Base-by-base conservation (phyloP, 75 land plant genomes). In the Ceratopteris richardii region DNA sequence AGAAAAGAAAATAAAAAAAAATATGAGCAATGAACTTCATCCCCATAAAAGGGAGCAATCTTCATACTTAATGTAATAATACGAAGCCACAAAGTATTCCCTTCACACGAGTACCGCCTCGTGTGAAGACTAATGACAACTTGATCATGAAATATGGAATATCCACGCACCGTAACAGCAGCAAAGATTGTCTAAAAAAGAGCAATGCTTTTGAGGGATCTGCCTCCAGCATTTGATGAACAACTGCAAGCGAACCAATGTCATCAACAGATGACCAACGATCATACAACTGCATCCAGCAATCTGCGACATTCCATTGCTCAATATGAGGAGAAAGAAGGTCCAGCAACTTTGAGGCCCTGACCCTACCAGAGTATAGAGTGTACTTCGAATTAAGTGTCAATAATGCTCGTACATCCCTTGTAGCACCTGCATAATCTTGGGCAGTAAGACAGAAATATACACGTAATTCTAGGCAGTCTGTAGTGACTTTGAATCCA, bases 231-330 rank as follows among this genome's bases (percentile, higher is more conserved):
- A 92, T 92, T 63, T 88, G 95, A 61, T 92, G 93, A 29, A 92
- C 88, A 19, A 92, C 96, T 61, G 95, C 84, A 21, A 92, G 75
- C 5, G 98, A 92, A 30, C 98, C 95, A 66, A 89, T 88, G 55
- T 92, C 98, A 74, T 92, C 98, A 41, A 92, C 98, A 19, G 89
- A 80, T 28, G 95, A 88, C 98, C 98, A 92, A 44, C 90, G 59
- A 58, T 92, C 98, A 71, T 92, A 92, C 13, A 92, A 74, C 50
- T 92, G 89, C 67, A 92, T 60, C 98, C 98, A 92, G 60, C 98
- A 89, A 67, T 92, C 98, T 51, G 98, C 98, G 24, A 76, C 76
- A 12, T 86, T 85, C 98, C 96, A 92, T 39, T 74, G 82, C 28
- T 85, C 87, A 20, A 89, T 90, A 72, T 89, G 95, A 61, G 80